Evolutionary conservation across 352 stramenopile species (phyloP).

Genomic region (Phytopythium sindhum): DNA sequence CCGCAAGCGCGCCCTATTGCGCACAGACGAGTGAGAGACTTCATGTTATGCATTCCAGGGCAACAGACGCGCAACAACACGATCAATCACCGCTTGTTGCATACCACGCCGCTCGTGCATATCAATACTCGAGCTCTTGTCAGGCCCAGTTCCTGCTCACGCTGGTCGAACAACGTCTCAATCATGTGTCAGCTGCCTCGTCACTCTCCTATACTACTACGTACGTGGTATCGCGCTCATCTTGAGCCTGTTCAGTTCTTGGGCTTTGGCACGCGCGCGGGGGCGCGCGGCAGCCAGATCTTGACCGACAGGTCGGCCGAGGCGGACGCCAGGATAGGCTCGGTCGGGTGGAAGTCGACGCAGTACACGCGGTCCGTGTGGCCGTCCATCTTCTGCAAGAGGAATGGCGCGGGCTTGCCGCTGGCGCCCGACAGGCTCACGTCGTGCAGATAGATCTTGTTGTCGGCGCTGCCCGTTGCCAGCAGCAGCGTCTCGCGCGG

Average conservation of each 20-base stretch:
- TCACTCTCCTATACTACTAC: too few relatives aligned
- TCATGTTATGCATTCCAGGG: background rate
- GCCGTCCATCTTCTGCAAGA: slow-evolving; percentile 83
- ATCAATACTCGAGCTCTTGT: background rate
- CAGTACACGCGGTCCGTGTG: slow-evolving; percentile 89
- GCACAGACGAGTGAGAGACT: background rate
- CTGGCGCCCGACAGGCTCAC: slow-evolving; percentile 44
- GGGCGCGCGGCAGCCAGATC: slow-evolving; percentile 77
- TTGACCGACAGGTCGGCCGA: slow-evolving; percentile 86
- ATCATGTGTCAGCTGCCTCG: background rate
- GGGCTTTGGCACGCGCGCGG: slow-evolving; percentile 47
- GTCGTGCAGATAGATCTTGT: slow-evolving; percentile 87
- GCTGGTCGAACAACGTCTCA: background rate
- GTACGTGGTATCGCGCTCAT: background rate
- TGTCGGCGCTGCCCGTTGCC: slow-evolving; percentile 82
- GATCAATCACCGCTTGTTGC: slow-evolving; percentile 1
- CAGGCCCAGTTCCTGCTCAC: background rate
- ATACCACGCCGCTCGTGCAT: background rate
- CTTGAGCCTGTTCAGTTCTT: slow-evolving; percentile 35
- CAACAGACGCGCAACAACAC: background rate
- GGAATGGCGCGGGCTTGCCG: slow-evolving; percentile 43
- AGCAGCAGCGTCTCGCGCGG: slow-evolving; percentile 69
- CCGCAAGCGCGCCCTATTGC: slow-evolving; percentile 57
- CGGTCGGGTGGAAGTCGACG: slow-evolving; percentile 84
- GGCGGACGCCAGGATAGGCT: slow-evolving; percentile 81